A percentile compares a stretch with the other conserved stretches of the same genome.
Conservation (phyloP, 2,329 filamentous ascomycete species). For the Talaromyces islandicus region DNA sequence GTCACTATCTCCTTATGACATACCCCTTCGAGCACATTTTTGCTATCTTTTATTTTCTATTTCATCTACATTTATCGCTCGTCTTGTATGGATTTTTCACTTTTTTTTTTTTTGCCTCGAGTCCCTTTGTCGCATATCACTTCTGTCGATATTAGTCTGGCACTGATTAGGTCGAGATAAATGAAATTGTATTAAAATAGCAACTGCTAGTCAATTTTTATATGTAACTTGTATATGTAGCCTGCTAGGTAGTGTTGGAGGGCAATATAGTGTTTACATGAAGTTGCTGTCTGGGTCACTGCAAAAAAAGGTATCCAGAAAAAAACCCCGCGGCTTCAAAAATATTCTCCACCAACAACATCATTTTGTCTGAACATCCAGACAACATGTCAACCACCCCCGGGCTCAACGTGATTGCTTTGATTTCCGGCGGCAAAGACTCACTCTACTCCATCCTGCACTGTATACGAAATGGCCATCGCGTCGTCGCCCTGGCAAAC, state of each 20-base stretch:
- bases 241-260: background rate
- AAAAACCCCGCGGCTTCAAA: background rate
- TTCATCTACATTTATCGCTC: slow-evolving; percentile 3
- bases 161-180: background rate
- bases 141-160: background rate
- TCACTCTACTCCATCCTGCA: slow-evolving; percentile 91
- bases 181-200: background rate
- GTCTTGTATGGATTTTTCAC: background rate
- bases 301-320: too few relatives aligned
- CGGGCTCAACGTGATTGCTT: slow-evolving; percentile 69
- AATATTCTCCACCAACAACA: background rate
- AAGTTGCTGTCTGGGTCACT: too few relatives aligned
- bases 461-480: slow-evolving; percentile 79
- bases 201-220: background rate
- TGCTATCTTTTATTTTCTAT: background rate
- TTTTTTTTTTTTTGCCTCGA: slow-evolving; percentile 1
- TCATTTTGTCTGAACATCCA: background rate
- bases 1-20: slow-evolving; percentile 19
- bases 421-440: slow-evolving; percentile 96
- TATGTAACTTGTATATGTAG: background rate
- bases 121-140: background rate
- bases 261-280: background rate
- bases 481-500: slow-evolving; percentile 82
- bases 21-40: slow-evolving; percentile 17
- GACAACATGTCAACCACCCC: slow-evolving; percentile 13